Conservation (phyloP, 2,329 filamentous ascomycete genomes). For the Neoscytalidium dimidiatum region DNA sequence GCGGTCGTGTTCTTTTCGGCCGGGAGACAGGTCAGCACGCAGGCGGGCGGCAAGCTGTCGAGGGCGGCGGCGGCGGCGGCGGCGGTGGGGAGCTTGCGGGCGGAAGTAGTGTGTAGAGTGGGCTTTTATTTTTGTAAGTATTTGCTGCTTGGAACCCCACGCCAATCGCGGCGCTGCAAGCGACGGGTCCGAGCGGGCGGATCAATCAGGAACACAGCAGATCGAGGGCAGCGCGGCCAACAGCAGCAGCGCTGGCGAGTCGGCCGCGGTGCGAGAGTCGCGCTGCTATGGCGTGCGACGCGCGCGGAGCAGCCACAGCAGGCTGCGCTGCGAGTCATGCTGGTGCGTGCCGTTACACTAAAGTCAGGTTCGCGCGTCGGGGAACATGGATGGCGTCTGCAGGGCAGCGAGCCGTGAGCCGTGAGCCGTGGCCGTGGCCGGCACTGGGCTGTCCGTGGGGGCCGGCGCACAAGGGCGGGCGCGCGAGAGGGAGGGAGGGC, state of each 20-base stretch:
- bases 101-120: neutral
- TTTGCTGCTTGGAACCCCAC: constrained; percentile 4
- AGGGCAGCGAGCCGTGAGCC: neutral
- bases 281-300: constrained; percentile 1
- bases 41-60: neutral
- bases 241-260: neutral
- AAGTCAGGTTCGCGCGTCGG: constrained; percentile 11
- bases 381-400: constrained; percentile 6
- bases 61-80: neutral
- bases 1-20: neutral
- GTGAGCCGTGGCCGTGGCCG: neutral
- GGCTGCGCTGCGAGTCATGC: neutral
- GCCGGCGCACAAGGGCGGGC: neutral
- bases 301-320: neutral
- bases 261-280: neutral
- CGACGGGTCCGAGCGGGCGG: constrained; percentile 10
- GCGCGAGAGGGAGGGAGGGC: neutral
- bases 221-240: neutral
- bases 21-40: neutral
- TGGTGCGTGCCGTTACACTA: neutral
- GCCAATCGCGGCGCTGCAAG: neutral
- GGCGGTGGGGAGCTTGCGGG: neutral
- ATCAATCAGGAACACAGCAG: constrained; percentile 15
- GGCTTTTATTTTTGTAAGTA: constrained; percentile 14
- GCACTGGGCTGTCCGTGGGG: neutral